Evolutionary conservation across 1,139 yeast species (phyloP), one percentile per base, ranked within the genome.

Genomic region (Zygosaccharomyces pseudobailii): DNA sequence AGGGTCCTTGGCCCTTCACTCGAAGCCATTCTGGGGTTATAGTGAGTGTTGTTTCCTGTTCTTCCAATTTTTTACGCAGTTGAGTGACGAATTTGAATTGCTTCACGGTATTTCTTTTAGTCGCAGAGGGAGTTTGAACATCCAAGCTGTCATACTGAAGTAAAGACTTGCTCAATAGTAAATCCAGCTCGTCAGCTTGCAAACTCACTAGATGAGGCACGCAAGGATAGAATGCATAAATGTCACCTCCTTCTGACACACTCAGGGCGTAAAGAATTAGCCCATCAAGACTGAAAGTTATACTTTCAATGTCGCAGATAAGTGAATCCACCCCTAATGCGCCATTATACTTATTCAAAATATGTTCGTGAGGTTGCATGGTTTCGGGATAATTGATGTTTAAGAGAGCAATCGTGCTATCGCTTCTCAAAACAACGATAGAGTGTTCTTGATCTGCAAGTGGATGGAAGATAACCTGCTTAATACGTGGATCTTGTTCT

Each of bases 171-270:
- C 77, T 74, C 47, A 78, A 67, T 6, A 76, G 55, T 3, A 55
- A 61, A 23, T 67, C 70, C 6, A 73, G 52, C 55, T 71, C 70
- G 0, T 56, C 51, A 41, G 61, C 56, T 0, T 71, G 47, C 13
- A 76, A 64, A 0, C 69, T 61, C 23, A 76, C 59, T 21, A 62
- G 57, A 3, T 63, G 54, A 0, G 87, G 84, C 23, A 76, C 57
- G 59, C 79, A 79, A 8, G 87, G 87, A 50, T 74, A 76, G 2
- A 82, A 63, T 0, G 75, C 70, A 55, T 71, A 80, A 1, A 82
- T 52, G 52, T 82, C 84, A 8, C 82, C 78, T 35, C 77, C 82
- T n/a, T 67, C 65, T 23, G 54, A 46, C 2, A 48, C 57, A 20
- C 76, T 73, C 46, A 78, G 55, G 3, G 79, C 59, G 52, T 74